Conservation (phyloP, 441 rosid genomes). For the Pelargonium cotyledonis region DNA sequence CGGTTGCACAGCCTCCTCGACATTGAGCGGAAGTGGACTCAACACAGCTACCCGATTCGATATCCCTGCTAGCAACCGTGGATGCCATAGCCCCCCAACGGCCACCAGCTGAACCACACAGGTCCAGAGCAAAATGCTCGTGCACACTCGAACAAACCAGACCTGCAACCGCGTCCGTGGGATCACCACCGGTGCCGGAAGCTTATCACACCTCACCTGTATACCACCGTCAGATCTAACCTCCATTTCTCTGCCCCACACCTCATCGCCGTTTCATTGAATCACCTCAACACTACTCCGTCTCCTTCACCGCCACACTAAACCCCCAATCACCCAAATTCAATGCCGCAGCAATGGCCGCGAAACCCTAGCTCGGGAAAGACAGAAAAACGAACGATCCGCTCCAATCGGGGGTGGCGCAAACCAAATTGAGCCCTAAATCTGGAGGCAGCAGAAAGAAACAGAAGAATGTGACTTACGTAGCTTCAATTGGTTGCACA, state of each 20-base stretch:
- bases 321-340: background rate
- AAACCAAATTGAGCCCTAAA: constrained; percentile 5
- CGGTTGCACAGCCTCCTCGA: constrained; percentile 29
- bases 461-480: background rate
- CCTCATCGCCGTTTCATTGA: constrained; percentile 71
- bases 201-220: constrained; percentile 50
- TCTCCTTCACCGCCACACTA: background rate
- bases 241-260: constrained; percentile 56
- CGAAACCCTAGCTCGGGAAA: background rate
- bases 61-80: constrained; percentile 47
- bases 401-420: background rate
- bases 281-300: background rate
- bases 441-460: background rate
- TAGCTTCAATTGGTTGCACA: background rate
- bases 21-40: constrained; percentile 27
- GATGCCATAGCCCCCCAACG: constrained; percentile 81
- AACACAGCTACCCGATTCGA: constrained; percentile 41
- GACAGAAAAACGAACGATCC: too few relatives aligned
- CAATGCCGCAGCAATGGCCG: background rate
- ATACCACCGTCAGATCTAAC: constrained; percentile 58
- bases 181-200: constrained; percentile 35
- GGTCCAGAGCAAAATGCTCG: constrained; percentile 94
- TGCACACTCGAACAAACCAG: constrained; percentile 82
- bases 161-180: constrained; percentile 66
- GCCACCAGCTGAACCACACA: constrained; percentile 90